A percentile compares a stretch with the other conserved stretches of the same genome.
Conservation (phyloP, 2,329 filamentous ascomycete genomes). For the Alternaria rosae region DNA sequence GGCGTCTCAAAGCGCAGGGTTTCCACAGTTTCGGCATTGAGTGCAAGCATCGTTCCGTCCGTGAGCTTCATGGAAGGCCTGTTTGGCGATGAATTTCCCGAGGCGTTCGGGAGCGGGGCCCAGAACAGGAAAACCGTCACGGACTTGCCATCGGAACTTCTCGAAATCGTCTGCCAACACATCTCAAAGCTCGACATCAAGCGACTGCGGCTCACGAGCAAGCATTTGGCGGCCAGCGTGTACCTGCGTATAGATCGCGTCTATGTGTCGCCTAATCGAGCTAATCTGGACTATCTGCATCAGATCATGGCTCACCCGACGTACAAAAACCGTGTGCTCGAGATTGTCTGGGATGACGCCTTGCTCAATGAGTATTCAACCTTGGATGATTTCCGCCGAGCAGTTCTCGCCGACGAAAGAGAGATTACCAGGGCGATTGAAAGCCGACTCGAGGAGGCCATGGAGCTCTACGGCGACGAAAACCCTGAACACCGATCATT, state of each 20-base stretch:
- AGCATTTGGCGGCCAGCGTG: conserved; percentile 23
- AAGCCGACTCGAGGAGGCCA: conserved; percentile 14
- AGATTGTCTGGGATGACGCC: conserved; percentile 55
- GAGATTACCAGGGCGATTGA: conserved; percentile 13
- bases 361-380: conserved; percentile 31
- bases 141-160: conserved; percentile 29
- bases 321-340: conserved; percentile 41
- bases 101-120: conserved; percentile 20
- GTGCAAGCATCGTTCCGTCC: conserved; percentile 29
- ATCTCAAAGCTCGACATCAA: conserved; percentile 32
- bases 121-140: conserved; percentile 28
- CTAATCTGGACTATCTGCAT: conserved; percentile 50
- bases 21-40: conserved; percentile 21
- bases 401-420: conserved; percentile 26
- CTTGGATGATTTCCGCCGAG: conserved; percentile 16
- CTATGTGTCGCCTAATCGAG: conserved; percentile 53
- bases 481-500: conserved; percentile 11
- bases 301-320: conserved; percentile 48
- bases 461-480: conserved; percentile 7
- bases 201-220: conserved; percentile 26
- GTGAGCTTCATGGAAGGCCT: conserved; percentile 33
- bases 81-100: conserved; percentile 37
- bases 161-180: conserved; percentile 22
- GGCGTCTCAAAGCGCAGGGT: conserved; percentile 32
- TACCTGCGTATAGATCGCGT: conserved; percentile 46